phyloP scores from a whole-genome alignment of 2,329 filamentous ascomycete species.

The Aspergillus cejpii region DNA sequence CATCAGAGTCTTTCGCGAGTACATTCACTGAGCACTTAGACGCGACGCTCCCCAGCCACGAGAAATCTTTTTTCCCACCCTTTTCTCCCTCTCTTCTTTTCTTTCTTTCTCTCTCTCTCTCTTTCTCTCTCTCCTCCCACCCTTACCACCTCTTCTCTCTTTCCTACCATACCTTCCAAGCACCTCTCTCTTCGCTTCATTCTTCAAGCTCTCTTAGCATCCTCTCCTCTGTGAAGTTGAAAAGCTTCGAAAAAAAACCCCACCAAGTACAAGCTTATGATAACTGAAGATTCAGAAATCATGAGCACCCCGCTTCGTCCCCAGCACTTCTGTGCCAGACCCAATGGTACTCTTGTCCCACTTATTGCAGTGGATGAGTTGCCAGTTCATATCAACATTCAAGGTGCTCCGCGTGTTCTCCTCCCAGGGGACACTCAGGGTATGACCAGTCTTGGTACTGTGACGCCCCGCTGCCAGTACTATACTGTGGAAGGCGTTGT shows the following conservation, averaged over 20 bases:
- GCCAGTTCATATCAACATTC: conserved; percentile 33
- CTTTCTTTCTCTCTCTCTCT: conserved; percentile 7
- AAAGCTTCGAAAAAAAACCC: not conserved
- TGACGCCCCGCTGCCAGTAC: conserved; percentile 25
- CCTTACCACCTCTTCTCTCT: not conserved
- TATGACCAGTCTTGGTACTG: conserved; percentile 40
- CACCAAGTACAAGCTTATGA: not conserved
- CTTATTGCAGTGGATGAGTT: conserved; percentile 44
- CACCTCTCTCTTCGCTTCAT: conserved; percentile 1
- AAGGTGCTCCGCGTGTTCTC: conserved; percentile 34
- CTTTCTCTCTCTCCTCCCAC: conserved; percentile 2
- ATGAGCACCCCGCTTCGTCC: conserved; percentile 30
- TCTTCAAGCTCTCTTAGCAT: not conserved
- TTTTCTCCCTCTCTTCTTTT: conserved; percentile 8
- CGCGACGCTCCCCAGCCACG: too few species aligned
- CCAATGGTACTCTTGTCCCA: conserved; percentile 37
- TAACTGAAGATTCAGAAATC: not conserved
- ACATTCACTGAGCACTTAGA: conserved; percentile 4
- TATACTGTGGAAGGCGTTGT: conserved; percentile 32
- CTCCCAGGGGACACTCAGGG: conserved; percentile 35
- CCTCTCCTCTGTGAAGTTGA: not conserved
- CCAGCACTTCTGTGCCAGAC: conserved; percentile 39
- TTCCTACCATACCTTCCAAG: conserved; percentile 1
- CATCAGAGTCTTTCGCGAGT: conserved; percentile 5
- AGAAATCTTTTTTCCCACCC: conserved; percentile 6